Base-by-base conservation (phyloP, 2,329 filamentous ascomycete genomes). In the Stagonosporopsis rhizophila region DNA sequence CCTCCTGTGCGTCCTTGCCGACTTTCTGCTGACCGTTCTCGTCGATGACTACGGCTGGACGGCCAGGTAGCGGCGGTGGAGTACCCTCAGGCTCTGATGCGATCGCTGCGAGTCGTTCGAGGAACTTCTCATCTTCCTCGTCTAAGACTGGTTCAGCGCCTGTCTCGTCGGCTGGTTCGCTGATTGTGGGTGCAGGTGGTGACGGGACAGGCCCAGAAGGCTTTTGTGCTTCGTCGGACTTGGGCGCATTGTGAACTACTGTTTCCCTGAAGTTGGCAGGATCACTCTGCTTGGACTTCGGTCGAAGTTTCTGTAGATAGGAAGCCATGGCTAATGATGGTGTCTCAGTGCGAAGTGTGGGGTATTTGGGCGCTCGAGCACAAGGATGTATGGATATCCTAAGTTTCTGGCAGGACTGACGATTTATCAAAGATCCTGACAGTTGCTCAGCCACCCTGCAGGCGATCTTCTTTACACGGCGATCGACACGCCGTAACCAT, bases 51-150 rank as follows among this genome's bases (percentile, higher is more conserved):
- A 72, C 70, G 4, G 64, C 67, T 4, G 73, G 75, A 27, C 73
- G 68, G 9, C 66, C 68, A 8, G 79, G 78, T 7, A 80, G 71
- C 12, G 78, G 77, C n/a, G 79, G 78, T 1, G 78, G 75, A 3
- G 75, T 66, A 32, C 72, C 68, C 58, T 76, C 74, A 11, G 72
- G 72, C 57, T 76, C 74, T 44, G 74, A 70, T 17, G 78, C 75
- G 32, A 80, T 77, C 7, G 80, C 77, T 3, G 80, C 81, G 28
- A 86, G 80, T 30, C 76, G 75, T 50, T 79, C 76, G 30, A 87
- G 72, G 62, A 87, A 87, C 48, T 79, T 77, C 62, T 87, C 83
- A 59, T 88, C 85, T 65, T 86, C 85, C n/a, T 83, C 79, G 17
- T 82, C 85, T n/a, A 87, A 70, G 2, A 87, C 80, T 6, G 80